Evolutionary conservation across 2,329 filamentous ascomycete genomes (phyloP), one percentile per base, ranked within the genome.

Genomic region (Waltergamsia citrina): DNA sequence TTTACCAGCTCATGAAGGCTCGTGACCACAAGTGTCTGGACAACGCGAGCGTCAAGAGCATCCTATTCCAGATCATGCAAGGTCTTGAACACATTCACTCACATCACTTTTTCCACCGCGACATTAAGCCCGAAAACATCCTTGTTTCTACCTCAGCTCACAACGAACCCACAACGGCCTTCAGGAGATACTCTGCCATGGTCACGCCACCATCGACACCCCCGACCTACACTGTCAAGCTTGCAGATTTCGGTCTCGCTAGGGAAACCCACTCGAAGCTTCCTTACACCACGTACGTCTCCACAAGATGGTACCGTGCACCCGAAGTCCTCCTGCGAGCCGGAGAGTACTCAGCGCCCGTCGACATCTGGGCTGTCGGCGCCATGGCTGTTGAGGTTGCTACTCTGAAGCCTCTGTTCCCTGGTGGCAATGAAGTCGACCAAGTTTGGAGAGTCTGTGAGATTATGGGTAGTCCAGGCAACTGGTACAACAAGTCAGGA

Each of bases 81-180:
- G 92, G 92, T 35, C 72, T 98, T 19, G 88, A 98, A 56, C 92
- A 98, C 57, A 96, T 98, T 39, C 92, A 98, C 62, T 83, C 88
- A 24, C 86, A 96, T 62, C 78, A 85, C 56, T 98, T 98, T 65
- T 98, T 98, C 63, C 92, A 98, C 60, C 86, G 92, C 51, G 92
- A 98, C 54, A 96, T 98, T 63, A 98, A 98, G 60, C 92, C 92
- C 23, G 92, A 98, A 60, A 98, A 98, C 59, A 98, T 98, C 39
- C 74, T 98, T 18, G 90, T 98, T 7, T 94, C 92, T 1, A 93
- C 88, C 19, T 93, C 90, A 3, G 76, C 84, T 25, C 85, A 77
- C 44, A 81, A 81, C 43, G 92, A 98, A 49, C 75, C 81, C 34
- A 71, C 72, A 40, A 92, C 84, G 52, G 80, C 88, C 0, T 95